phyloP scores from a whole-genome alignment of 441 rosid species.

The Gossypium armourianum region DNA sequence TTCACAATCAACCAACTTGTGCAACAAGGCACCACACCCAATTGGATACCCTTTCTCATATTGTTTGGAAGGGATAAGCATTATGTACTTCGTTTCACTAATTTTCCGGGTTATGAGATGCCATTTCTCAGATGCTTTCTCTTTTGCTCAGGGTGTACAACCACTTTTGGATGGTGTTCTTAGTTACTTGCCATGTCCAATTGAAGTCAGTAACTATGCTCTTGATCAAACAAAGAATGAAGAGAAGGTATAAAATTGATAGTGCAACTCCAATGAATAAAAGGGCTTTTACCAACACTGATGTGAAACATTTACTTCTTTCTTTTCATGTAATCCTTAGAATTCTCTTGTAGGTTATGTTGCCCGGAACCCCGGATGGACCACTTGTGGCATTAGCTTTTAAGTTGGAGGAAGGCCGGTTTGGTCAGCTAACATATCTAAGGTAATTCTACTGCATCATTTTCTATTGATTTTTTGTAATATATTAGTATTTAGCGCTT shows the following conservation, averaged over 20 bases:
- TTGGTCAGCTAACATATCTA: constrained; percentile 82
- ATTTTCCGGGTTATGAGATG: neutral
- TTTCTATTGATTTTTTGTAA: neutral
- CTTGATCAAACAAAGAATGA: constrained; percentile 80
- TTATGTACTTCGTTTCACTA: too few relatives aligned
- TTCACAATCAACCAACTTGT: neutral
- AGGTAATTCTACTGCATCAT: constrained; percentile 33
- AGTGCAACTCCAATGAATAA: neutral
- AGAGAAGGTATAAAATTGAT: constrained; percentile 51
- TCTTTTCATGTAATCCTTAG: neutral
- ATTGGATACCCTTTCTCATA: neutral
- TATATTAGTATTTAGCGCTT: neutral
- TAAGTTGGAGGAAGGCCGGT: constrained; percentile 94
- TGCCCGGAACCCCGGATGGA: constrained; percentile 86
- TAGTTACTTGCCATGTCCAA: constrained; percentile 73
- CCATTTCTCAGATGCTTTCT: neutral
- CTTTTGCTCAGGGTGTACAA: constrained; percentile 65
- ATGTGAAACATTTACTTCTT: neutral
- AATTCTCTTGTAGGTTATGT: constrained; percentile 42
- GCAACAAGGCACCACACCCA: neutral
- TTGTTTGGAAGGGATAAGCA: neutral
- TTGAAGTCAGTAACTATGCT: constrained; percentile 77
- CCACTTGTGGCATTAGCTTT: constrained; percentile 97
- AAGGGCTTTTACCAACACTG: neutral
- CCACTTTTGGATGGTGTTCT: constrained; percentile 84